Evolutionary conservation across 2,329 filamentous ascomycete genomes (phyloP), one percentile per base, ranked within the genome.

Genomic region (Aspergillus caelatus): DNA sequence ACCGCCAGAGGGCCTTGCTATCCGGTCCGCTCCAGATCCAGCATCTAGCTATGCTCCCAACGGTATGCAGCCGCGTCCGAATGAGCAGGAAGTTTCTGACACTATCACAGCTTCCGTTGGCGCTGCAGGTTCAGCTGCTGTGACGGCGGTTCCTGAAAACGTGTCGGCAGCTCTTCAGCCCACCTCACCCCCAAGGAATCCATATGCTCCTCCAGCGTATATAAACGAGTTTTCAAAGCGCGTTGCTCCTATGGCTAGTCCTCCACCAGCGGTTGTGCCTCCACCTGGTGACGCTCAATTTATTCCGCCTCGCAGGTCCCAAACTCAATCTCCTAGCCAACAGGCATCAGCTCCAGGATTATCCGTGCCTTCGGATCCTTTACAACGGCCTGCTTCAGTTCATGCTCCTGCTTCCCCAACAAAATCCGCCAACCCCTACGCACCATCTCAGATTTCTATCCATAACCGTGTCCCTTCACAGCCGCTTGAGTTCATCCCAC

Each of bases 271-370:
- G 3, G 62, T 65, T 26, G 58, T 71, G 41, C 68, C 73, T 1
- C 65, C 69, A 50, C 43, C 71, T 50, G 55, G 68, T 50, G 75
- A 72, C 61, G 58, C 63, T 9, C 72, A 71, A n/a, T 71, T 76
- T 34, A 74, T 74, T 8, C 79, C 82, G 54, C 82, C 81, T 26
- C 77, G 74, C 58, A 79, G 85, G 56, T 84, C 86, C 39, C 81
- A 83, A 65, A 88, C 87, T 5, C 86, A 88, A 63, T 89, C 86
- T 52, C 87, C 87, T 23, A 81, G 84, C n/a, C 80, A 81, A 60
- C 81, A 82, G 39, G 81, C 84, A 72, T 82, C 83, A 63, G 79
- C 80, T 19, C 80, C 84, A 11, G 77, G 77, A 54, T 75, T 82
- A 26, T 76, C 77, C 46, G 74, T 78, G 43, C 75, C 77, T n/a